These are phyloP conservation scores for Chenopodium quinoa DNA, from an alignment of 148 eudicot species.

Conservation along the genomic window DNA sequence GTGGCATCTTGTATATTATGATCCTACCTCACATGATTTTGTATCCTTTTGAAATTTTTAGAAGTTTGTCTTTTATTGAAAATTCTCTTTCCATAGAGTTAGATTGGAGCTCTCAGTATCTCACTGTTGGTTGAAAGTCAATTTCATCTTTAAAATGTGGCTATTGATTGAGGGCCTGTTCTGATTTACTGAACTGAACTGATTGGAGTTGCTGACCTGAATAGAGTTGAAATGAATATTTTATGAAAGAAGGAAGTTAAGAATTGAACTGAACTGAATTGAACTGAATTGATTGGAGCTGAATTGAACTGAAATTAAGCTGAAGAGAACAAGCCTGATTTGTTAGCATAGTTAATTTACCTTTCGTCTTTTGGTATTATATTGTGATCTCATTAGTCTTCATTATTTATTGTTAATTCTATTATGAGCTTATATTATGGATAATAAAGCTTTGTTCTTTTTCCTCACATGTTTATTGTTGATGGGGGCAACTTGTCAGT, in stretches of 20 bases:
- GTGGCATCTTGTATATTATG: not conserved
- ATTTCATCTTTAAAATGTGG: not conserved
- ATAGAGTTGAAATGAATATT: too few relatives aligned
- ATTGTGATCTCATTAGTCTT: not conserved
- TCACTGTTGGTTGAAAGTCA: not conserved
- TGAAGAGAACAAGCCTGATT: not conserved
- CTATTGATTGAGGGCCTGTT: not conserved
- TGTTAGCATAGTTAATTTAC: too few relatives aligned
- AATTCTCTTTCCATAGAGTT: not conserved
- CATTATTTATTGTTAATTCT: too few relatives aligned
- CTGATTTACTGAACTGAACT: too few relatives aligned
- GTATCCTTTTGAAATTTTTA: not conserved
- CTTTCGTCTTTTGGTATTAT: too few relatives aligned
- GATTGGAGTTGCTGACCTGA: too few relatives aligned
- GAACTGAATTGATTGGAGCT: too few relatives aligned
- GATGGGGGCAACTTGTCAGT: not conserved
- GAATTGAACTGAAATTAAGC: too few relatives aligned
- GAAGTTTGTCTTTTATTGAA: not conserved
- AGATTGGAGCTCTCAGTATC: not conserved
- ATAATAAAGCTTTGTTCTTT: not conserved
- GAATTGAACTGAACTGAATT: too few relatives aligned
- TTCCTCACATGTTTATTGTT: not conserved
- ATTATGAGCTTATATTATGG: not conserved
- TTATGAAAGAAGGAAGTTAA: too few relatives aligned
- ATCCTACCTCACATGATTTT: not conserved